Evolutionary conservation across 345 rosid species (phyloP).

Genomic region (Nasturtium officinale): DNA sequence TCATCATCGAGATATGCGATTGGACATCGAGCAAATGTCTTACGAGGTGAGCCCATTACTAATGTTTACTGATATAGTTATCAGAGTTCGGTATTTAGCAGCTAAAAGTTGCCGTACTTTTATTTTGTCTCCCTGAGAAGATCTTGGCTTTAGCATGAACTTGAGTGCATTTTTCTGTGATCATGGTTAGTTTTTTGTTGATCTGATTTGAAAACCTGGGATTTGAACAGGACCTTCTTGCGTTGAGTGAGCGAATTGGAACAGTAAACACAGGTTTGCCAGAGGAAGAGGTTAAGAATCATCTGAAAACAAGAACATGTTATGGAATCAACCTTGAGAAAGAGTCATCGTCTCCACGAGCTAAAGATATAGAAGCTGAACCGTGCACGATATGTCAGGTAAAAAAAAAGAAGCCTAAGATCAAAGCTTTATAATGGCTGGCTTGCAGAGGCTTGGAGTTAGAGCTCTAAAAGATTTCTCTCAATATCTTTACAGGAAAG

Average conservation of each 20-base stretch:
- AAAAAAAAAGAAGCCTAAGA: constrained; percentile 10
- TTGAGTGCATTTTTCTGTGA: constrained; percentile 20
- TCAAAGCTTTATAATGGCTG: constrained; percentile 9
- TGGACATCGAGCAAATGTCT: constrained; percentile 94
- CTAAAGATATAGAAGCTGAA: constrained; percentile 61
- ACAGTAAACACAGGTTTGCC: constrained; percentile 81
- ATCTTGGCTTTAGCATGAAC: neutral
- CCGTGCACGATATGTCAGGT: constrained; percentile 98
- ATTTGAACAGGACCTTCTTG: constrained; percentile 79
- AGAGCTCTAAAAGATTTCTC: constrained; percentile 6
- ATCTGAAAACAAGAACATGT: constrained; percentile 64
- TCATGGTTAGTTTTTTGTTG: constrained; percentile 19
- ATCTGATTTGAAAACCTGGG: constrained; percentile 6
- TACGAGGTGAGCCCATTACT: constrained; percentile 60
- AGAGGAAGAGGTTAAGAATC: constrained; percentile 59
- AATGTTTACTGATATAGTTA: neutral
- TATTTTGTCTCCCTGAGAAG: neutral
- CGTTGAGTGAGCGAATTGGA: constrained; percentile 80
- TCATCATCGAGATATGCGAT: constrained; percentile 92
- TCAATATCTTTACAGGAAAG: constrained; percentile 53
- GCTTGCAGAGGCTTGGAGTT: neutral
- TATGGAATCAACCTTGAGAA: constrained; percentile 60
- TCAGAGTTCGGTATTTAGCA: neutral
- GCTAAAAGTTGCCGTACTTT: neutral
- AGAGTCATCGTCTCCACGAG: constrained; percentile 36